phyloP scores from a whole-genome alignment of 306 rosid genomes.

The Glycine soja region DNA sequence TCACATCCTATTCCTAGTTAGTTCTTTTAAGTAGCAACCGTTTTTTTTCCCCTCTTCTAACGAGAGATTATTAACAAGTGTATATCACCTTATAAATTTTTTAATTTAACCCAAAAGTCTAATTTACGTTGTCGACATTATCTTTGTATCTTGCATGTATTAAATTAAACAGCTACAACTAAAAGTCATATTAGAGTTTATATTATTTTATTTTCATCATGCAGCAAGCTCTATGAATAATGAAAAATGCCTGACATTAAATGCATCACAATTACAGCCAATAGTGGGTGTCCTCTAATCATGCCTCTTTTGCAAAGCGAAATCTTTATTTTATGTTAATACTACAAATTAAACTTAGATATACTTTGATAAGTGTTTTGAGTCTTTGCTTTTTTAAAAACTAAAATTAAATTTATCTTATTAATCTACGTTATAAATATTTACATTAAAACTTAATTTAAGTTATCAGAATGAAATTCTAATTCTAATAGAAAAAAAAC shows the following conservation, averaged over 20 bases:
- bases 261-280: not conserved
- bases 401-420: not conserved
- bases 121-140: not conserved
- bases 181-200: not conserved
- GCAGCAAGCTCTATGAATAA: not conserved
- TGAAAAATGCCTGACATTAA: not conserved
- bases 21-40: not conserved
- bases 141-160: not conserved
- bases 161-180: not conserved
- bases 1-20: constrained; percentile 26
- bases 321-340: not conserved
- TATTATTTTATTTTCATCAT: not conserved
- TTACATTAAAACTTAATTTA: too few species aligned
- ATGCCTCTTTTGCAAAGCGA: too few species aligned
- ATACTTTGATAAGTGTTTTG: not conserved
- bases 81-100: not conserved
- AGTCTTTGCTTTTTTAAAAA: not conserved
- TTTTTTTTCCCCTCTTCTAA: constrained; percentile 18
- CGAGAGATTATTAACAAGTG: constrained; percentile 1
- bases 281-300: not conserved
- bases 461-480: not conserved
- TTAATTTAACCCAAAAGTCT: not conserved
- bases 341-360: not conserved
- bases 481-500: too few species aligned
- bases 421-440: not conserved